Evolutionary conservation across 192 early-diverging fungal species (phyloP), one percentile per base, ranked within the genome.

Genomic region (Coemansia sp.): DNA sequence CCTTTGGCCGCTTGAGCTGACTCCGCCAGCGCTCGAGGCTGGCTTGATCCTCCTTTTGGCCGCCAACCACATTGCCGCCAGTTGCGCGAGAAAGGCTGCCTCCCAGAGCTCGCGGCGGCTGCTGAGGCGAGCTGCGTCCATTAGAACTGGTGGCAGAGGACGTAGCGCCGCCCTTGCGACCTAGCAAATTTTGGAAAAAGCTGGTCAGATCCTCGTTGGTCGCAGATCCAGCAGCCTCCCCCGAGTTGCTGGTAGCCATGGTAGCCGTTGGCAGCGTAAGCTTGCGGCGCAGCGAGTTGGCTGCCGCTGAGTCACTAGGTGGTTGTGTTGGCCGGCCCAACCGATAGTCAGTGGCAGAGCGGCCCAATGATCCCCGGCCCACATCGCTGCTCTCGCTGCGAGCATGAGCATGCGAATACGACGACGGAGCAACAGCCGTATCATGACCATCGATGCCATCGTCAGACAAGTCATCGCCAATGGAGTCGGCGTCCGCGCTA

Each of bases 101-200:
- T 14, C 54, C 65, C 38, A 64, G 46, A 37, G 65, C 32, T 19
- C 70, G 75, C 19, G 71, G n/a, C 10, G 68, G 45, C 67, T 69
- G 70, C 27, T 76, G 79, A 11, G 79, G 79, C 60, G 82, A 78
- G 43, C 41, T 68, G 17, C 71, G 73, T 12, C 73, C 71, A 24
- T 51, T 77, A 0, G 67, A 71, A 51, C 79, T 76, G n/a, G 54
- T 56, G 1, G 72, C 54, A 9, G 60, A 64, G 29, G 75, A 64
- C 37, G 70, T 56, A 25, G 63, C 70, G 1, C 76, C 75, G 19
- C 83, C 80, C 64, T 87, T 91, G 27, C 89, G 86, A 7, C 83
- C 86, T 39, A 94, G 85, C 57, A 98, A 85, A 12, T 89, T 91
- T 74, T 95, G 90, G 88, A 96, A 98, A 70, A 96, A 98, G 68